Evolutionary conservation across 148 eudicot species (phyloP).

Genomic region (Limonium bicolor): DNA sequence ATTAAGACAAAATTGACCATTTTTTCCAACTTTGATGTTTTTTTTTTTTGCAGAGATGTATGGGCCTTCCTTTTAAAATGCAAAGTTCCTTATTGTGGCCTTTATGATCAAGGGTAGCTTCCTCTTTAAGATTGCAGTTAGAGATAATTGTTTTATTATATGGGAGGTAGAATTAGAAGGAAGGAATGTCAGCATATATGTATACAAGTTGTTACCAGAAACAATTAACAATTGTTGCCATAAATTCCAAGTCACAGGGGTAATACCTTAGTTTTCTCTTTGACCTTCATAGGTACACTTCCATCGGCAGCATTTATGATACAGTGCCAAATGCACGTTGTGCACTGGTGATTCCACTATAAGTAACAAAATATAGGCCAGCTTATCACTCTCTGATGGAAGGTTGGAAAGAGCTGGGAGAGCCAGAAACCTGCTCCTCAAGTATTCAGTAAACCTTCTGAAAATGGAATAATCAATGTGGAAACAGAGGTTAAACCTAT

Average conservation of each 20-base stretch:
- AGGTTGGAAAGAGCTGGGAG: slow-evolving; percentile 96
- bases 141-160: background rate
- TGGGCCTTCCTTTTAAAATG: slow-evolving; percentile 88
- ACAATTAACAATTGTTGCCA: too few species aligned
- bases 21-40: too few species aligned
- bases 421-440: slow-evolving; percentile 37
- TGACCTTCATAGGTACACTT: slow-evolving; percentile 51
- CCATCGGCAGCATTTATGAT: slow-evolving; percentile 85
- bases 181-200: background rate
- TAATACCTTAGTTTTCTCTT: too few species aligned
- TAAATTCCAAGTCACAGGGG: too few species aligned
- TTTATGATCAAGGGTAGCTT: slow-evolving; percentile 92
- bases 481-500: slow-evolving; percentile 21
- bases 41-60: slow-evolving; percentile 56
- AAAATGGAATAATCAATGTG: slow-evolving; percentile 37
- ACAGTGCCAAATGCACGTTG: slow-evolving; percentile 82
- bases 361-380: slow-evolving; percentile 53
- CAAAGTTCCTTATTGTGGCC: slow-evolving; percentile 91
- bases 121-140: background rate
- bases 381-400: slow-evolving; percentile 88
- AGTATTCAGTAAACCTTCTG: slow-evolving; percentile 15
- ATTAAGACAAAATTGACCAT: too few species aligned
- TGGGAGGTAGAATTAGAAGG: background rate
- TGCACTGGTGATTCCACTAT: slow-evolving; percentile 19
- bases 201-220: too few species aligned